Evolutionary conservation across 2,329 filamentous ascomycete genomes (phyloP), one percentile per base, ranked within the genome.

Genomic region (Alternaria panax): DNA sequence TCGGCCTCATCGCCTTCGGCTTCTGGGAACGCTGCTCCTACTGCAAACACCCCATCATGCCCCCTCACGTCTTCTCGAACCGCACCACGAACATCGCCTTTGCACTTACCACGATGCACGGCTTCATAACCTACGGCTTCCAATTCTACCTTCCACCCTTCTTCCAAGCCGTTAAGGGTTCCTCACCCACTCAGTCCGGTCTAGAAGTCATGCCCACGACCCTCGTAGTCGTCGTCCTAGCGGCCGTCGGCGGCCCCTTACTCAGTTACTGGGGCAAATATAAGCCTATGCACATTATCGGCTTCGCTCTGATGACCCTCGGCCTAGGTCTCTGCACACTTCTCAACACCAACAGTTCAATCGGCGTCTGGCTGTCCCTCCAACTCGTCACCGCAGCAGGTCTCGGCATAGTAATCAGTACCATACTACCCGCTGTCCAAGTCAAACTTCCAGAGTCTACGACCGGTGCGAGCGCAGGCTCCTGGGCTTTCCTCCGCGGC

Each of bases 1-100:
- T 76, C 2, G 81, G 81, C 9, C 62, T 84, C 2, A 52, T 75
- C 2, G 59, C 66, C 0, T 79, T 83, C 27, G 57, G 73, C 5
- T 36, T 77, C 5, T 84, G 78, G 71, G 80, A 83, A 62, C 60
- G 61, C 11, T 68, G 71, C 71, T 76, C 43, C 24, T 69, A 54
- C 36, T 72, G 68, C 64, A 57, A 57, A 6, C 34, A 74, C 41
- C 74, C 73, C 0, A 77, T 80, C 18, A 79, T 85, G 62, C 81
- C 82, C 1, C 71, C 73, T 0, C 68, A 72, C 22, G 73, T 85
- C 28, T 84, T 86, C 67, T 70, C 64, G 1, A 82, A 81, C 64
- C 74, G 79, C 4, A 83, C 81, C 65, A 68, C 72, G 1, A 61
- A 67, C 27, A 69, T 75, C 25, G 71, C 74, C 43, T 81, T 80